These are phyloP conservation scores for Effrenium voratum DNA, from an alignment of 73 alveolate genomes.

Conservation along the genomic window DNA sequence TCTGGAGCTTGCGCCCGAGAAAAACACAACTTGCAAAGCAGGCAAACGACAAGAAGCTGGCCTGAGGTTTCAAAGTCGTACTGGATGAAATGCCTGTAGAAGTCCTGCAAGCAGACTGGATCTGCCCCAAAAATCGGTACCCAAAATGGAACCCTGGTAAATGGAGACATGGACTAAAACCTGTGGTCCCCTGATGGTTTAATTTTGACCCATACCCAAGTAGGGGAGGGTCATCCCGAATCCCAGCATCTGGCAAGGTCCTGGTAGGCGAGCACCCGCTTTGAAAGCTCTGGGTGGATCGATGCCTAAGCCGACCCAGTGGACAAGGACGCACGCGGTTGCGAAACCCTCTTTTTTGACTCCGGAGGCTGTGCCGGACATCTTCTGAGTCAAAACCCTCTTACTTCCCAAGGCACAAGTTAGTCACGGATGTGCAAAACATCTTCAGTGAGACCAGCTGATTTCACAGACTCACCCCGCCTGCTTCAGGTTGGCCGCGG, in stretches of 20 bases:
- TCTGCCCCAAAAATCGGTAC: no score
- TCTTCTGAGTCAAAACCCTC: background rate
- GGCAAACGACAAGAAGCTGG: background rate
- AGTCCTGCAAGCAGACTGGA: no score
- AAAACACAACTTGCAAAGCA: no score
- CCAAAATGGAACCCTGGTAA: no score
- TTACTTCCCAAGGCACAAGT: background rate
- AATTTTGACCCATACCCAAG: no score
- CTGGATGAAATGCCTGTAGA: slow-evolving; percentile 36
- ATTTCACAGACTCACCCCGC: background rate
- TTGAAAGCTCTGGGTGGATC: slow-evolving; percentile 33
- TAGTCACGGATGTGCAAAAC: background rate
- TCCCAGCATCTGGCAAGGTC: no score
- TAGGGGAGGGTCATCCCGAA: no score
- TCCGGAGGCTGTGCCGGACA: background rate
- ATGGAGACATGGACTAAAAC: no score
- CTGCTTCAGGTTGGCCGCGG: slow-evolving; percentile 18
- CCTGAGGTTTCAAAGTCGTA: slow-evolving; percentile 43
- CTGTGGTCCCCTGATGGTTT: no score
- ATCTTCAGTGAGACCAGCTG: background rate
- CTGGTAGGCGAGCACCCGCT: slow-evolving; percentile 60
- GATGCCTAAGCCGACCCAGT: background rate
- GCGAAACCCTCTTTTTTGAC: background rate
- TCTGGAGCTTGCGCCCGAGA: no score
- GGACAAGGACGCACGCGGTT: background rate